Evolutionary conservation across 169 alveolate genomes (phyloP), one percentile per base, ranked within the genome.

Genomic region (Plasmodium vivax): DNA sequence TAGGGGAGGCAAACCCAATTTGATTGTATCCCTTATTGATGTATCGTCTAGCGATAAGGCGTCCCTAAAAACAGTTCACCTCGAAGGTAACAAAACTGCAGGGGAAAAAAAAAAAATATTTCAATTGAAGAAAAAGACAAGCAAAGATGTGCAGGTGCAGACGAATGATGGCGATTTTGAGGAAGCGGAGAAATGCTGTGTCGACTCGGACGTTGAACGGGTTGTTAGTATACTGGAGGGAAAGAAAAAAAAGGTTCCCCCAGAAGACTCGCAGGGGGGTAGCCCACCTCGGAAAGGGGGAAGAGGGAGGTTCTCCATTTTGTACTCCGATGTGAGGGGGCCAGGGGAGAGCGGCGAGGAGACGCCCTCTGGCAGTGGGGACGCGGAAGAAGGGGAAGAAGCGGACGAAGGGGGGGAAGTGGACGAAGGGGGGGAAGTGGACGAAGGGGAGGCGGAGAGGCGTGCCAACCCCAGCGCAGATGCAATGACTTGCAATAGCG

Each of bases 71-170:
- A 87, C 87, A 12, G 80, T 75, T 36, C 72, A 75, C 30, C 10
- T 87, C 5, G 77, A 54, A 34, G 77, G 23, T 19, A 47, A 56
- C 14, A 77, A 87, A 58, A 68, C 27, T 23, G 83, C 7, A 38
- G 81, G 45, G 8, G 45, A 56, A 36, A 19, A n/a, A 38, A 72
- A 72, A 43, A 58, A 32, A 3, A 32, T 79, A 7, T 75, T 75
- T 38, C 56, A 32, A 30, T 56, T 14, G 32, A 62, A 75, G 32
- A 87, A 87, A 87, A 79, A 58, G 30, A 30, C 6, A 3, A 8
- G 23, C 10, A 87, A 87, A 38, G 93, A 87, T 87, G 93, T 79
- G 0, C 87, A 87, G 45, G 93, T 87, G 19, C 93, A 87, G 77
- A 87, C 93, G 5, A 77, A 87, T 16, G 62, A 77, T 1, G 93